A percentile compares a stretch with the other conserved stretches of the same genome.
These are phyloP conservation scores for Myxozyma nipponensis DNA, from an alignment of 805 yeast species.

Conservation along the genomic window DNA sequence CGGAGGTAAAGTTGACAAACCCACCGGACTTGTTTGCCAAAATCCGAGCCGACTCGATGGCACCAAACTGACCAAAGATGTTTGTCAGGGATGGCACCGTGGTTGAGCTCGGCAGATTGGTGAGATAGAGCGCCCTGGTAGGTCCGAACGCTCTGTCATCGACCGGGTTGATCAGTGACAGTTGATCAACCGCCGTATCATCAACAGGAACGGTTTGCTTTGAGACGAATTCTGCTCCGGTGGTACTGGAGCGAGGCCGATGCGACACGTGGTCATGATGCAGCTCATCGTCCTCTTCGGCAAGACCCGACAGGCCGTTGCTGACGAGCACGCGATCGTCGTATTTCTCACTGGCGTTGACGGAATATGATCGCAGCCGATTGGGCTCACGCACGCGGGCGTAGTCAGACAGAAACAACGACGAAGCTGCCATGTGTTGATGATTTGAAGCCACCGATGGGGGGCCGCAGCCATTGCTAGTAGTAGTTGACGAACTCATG, in stretches of 20 bases:
- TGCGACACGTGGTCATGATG: conserved; percentile 9
- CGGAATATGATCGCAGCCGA: conserved; percentile 29
- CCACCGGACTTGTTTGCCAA: conserved; percentile 47
- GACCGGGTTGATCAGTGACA: conserved; percentile 39
- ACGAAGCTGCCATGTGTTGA: too few relatives aligned
- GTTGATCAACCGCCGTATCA: conserved; percentile 13
- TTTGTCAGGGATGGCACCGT: conserved; percentile 57
- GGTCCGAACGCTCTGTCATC: conserved; percentile 71
- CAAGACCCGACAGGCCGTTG: conserved; percentile 13
- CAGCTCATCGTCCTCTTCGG: conserved; percentile 21
- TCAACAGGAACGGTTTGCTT: conserved; percentile 21
- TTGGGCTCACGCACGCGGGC: conserved; percentile 22
- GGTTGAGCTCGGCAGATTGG: conserved; percentile 66
- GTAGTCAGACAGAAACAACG: conserved; percentile 14
- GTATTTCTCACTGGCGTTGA: conserved; percentile 23
- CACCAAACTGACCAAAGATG: conserved; percentile 60
- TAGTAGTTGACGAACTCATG: conserved; percentile 1
- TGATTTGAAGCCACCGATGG: conserved; percentile 1
- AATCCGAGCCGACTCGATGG: conserved; percentile 56
- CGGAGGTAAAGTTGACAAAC: conserved; percentile 65
- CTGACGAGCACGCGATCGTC: conserved; percentile 12
- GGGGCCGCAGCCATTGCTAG: too few relatives aligned
- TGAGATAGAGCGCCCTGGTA: conserved; percentile 69
- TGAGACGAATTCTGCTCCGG: conserved; percentile 18
- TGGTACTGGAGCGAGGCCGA: conserved; percentile 24